Evolutionary conservation across 2,329 filamentous ascomycete species (phyloP), one percentile per base, ranked within the genome.

Genomic region (Ciborinia camelliae): DNA sequence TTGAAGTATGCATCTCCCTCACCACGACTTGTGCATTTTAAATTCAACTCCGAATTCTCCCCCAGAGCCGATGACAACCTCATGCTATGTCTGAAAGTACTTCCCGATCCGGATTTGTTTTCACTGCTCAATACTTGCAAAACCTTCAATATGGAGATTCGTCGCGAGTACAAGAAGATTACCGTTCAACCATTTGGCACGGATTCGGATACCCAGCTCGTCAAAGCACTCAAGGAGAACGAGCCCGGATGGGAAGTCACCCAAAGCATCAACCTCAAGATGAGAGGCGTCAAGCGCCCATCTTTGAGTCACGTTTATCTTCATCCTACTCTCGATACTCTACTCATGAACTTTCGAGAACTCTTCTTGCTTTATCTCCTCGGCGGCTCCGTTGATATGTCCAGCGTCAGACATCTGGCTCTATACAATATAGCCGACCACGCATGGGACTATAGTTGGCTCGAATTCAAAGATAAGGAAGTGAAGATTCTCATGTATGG

Each of bases 21-120:
- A 12, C 8, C n/a, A 23, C 55, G n/a, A 18, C 2, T 59, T 3
- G 9, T 59, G 3, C 28, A 12, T 18, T 15, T 59, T 3, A 14
- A 2, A 14, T 59, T 37, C 0, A 3, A 18, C 5, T 35, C 55
- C 2, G 5, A 26, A 0, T 47, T 59, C 32, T n/a, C n/a, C n/a
- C n/a, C n/a, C 4, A 5, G 4, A 1, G 1, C 18, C 0, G 15
- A 14, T 4, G 3, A 0, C n/a, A 30, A 37, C 2, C 7, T 59
- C 15, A 35, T 12, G 2, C 15, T 59, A 9, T 20, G 26, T 7
- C 15, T 35, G 2, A 30, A 59, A 4, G 47, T 48, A 6, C 8
- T 47, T 2, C 41, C 55, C 5, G 41, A 59, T 2, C 14, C n/a
- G 10, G n/a, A 20, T 2, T 14, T 59, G 5, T 23, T 20, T 3